Percentiles rank a stretch among this genome's conserved stretches.
phyloP scores from a whole-genome alignment of 139 green algal species.

The Bryopsis sp. region DNA sequence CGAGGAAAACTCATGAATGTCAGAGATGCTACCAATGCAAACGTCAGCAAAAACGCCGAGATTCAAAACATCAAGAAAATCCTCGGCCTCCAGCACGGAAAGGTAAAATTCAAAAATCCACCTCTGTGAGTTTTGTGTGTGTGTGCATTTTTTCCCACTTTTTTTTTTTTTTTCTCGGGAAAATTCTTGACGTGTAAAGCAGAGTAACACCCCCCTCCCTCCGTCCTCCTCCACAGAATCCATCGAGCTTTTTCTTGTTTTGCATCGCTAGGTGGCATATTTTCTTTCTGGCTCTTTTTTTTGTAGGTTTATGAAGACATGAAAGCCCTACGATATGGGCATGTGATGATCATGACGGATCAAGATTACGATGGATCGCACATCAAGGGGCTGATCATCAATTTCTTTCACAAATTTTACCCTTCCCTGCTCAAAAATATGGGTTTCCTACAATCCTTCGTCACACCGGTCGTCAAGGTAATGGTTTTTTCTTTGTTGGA shows the following conservation, averaged over 20 bases:
- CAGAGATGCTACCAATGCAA: conserved; percentile 74
- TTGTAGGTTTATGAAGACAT: conserved; percentile 74
- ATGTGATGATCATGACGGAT: conserved; percentile 99
- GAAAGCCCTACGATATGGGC: conserved; percentile 92
- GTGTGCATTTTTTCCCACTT: too few species aligned
- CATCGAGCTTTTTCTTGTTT: too few species aligned
- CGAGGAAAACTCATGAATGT: conserved; percentile 99
- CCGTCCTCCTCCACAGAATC: too few species aligned
- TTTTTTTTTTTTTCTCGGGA: too few species aligned
- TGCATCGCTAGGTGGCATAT: too few species aligned
- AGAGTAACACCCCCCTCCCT: too few species aligned
- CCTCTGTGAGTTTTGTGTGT: neutral
- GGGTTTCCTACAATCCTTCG: conserved; percentile 97
- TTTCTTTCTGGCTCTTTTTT: too few species aligned
- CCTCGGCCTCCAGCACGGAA: conserved; percentile 93
- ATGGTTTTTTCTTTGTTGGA: neutral
- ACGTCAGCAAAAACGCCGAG: conserved; percentile 90
- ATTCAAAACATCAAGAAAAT: conserved; percentile 99
- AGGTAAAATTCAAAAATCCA: conserved; percentile 33
- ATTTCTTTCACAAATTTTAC: conserved; percentile 98
- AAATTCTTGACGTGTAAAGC: too few species aligned
- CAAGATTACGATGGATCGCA: conserved; percentile 98
- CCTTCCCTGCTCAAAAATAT: conserved; percentile 87
- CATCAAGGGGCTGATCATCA: conserved; percentile 99
- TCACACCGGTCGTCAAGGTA: conserved; percentile 98